Percentiles rank a stretch among this genome's conserved stretches.
Evolutionary conservation across 2,329 filamentous ascomycete genomes (phyloP).

Genomic region (Hymenoscyphus salicellus): DNA sequence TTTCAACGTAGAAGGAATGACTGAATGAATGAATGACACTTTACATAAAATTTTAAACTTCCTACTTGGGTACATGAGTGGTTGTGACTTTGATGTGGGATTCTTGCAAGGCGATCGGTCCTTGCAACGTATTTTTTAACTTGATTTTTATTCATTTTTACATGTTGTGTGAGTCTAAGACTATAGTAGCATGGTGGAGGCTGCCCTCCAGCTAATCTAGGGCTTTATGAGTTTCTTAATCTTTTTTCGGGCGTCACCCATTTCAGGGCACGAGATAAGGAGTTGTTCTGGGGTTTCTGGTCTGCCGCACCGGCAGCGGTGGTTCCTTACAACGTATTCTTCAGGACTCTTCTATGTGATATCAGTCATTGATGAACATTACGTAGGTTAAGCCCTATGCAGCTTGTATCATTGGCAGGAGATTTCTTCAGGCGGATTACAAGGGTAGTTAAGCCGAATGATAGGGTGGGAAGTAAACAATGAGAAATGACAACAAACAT

Average conservation of each 20-base stretch:
- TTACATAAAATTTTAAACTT: neutral
- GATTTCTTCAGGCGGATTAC: neutral
- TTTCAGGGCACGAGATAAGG: neutral
- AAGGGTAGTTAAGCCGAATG: neutral
- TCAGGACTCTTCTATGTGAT: too few relatives aligned
- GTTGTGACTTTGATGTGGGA: neutral
- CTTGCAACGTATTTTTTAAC: too few relatives aligned
- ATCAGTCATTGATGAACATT: too few relatives aligned
- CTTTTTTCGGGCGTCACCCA: too few relatives aligned
- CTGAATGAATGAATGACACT: conserved; percentile 2
- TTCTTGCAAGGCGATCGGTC: too few relatives aligned
- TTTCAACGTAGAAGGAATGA: conserved; percentile 12
- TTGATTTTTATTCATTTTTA: too few relatives aligned
- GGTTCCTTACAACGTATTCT: too few relatives aligned
- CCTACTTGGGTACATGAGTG: neutral
- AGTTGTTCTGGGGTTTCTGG: neutral
- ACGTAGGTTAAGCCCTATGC: neutral
- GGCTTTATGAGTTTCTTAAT: neutral
- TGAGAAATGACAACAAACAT: conserved; percentile 17
- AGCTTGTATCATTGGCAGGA: conserved; percentile 11
- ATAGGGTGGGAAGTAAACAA: conserved; percentile 3
- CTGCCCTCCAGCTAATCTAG: too few relatives aligned
- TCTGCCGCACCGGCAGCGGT: neutral
- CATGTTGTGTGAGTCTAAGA: too few relatives aligned
- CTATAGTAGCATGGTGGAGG: too few relatives aligned